Evolutionary conservation across 2,329 filamentous ascomycete genomes (phyloP), one percentile per base, ranked within the genome.

Genomic region (Stromatinia cepivora): DNA sequence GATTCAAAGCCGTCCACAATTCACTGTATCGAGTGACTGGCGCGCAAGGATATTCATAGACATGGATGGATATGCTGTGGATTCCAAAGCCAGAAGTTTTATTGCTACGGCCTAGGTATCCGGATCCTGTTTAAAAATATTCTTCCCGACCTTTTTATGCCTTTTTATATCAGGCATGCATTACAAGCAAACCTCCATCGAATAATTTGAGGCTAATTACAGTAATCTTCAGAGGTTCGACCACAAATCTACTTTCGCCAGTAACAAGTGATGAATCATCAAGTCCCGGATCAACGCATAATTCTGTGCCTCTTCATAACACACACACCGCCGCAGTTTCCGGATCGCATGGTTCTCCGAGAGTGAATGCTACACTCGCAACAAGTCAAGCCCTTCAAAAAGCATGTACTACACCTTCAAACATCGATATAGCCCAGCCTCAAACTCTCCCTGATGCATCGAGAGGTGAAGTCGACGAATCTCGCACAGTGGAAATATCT

Each of bases 261-360:
- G 84, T 87, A 17, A 84, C 86, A 15, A 90, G 87, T 76, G 86
- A 90, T 72, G 87, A 89, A 71, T 81, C 61, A 9, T 42, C 82
- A 22, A 87, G 85, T 74, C 85, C 85, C 34, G 77, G 72, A 28
- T 22, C 45, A 25, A 25, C 48, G 46, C 45, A 63, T 13, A 53
- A 15, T 50, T 25, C 25, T 10, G 48, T 34, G 36, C 20, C 57
- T 52, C 63, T 62, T 52, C 17, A 62, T 52, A 68, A 31, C 22
- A 28, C 34, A 42, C 66, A 68, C 36, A 31, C 59, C 46, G 46
- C 66, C 11, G 36, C 48, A 42, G 48, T 45, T 31, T 28, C 46
- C 34, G 31, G 61, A 34, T 52, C 61, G 34, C 46, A 62, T 53
- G 66, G 50, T 34, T 46, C 46, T 54, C 34, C 36, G 20, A n/a